Conservation (phyloP, 164 flowering plant species). For the Tetrastigma voinierianum region DNA sequence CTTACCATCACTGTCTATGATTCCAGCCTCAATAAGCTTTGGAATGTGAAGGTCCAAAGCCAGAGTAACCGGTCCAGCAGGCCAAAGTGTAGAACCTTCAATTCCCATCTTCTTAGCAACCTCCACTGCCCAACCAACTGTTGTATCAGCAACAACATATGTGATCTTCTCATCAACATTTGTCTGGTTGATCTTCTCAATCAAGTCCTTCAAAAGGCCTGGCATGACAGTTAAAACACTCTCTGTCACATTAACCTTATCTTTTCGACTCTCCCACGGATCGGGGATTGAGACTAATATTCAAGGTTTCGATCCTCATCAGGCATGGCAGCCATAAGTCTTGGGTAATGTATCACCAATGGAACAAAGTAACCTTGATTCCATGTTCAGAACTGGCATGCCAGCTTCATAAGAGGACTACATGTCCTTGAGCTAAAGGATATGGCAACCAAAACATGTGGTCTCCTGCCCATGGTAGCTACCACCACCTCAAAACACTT, state of each 20-base stretch:
- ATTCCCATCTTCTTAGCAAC: conserved; percentile 27
- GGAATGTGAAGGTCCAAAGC: conserved; percentile 12
- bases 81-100: conserved; percentile 12
- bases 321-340: background rate
- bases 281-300: conserved; percentile 18
- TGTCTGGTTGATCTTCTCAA: conserved; percentile 1
- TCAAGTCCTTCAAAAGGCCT: conserved; percentile 14
- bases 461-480: no score
- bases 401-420: conserved; percentile 11
- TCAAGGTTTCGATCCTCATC: background rate
- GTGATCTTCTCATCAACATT: conserved; percentile 13
- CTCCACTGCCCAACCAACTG: conserved; percentile 11
- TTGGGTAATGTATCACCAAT: background rate
- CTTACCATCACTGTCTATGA: conserved; percentile 14
- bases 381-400: background rate
- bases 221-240: conserved; percentile 13
- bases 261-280: conserved; percentile 7
- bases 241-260: background rate
- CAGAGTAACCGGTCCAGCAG: conserved; percentile 12
- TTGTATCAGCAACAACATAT: conserved; percentile 29
- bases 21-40: conserved; percentile 22
- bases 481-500: no score
- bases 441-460: conserved; percentile 5
- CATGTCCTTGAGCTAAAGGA: conserved; percentile 15
- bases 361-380: conserved; percentile 7